These are phyloP conservation scores for Venturia effusa DNA, from an alignment of 2,329 filamentous ascomycete species.

Conservation along the genomic window DNA sequence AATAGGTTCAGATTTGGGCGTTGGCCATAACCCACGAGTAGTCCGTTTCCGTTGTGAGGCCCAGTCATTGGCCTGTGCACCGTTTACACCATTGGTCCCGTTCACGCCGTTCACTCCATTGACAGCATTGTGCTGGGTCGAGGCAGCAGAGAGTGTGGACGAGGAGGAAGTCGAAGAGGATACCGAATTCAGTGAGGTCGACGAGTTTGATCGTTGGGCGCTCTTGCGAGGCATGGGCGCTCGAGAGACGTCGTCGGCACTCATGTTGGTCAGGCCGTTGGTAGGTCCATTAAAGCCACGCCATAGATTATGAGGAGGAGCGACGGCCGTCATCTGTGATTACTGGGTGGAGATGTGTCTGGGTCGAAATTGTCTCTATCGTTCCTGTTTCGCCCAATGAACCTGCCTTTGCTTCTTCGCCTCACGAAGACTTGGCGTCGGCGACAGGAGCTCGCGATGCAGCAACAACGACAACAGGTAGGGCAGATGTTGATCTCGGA, in stretches of 20 bases:
- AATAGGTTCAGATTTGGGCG: constrained; percentile 54
- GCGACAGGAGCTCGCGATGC: background rate
- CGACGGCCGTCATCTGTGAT: constrained; percentile 49
- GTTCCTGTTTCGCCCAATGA: background rate
- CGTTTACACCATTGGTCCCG: constrained; percentile 48
- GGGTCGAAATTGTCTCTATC: background rate
- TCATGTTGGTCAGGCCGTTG: constrained; percentile 60
- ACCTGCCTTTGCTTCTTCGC: background rate
- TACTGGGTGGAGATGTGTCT: background rate
- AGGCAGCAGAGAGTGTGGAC: constrained; percentile 50
- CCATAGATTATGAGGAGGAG: constrained; percentile 54
- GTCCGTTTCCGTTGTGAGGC: constrained; percentile 34
- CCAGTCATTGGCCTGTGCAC: constrained; percentile 36
- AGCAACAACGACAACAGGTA: background rate
- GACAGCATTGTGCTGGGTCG: constrained; percentile 53
- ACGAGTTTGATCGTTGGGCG: constrained; percentile 79
- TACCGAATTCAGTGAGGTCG: constrained; percentile 62
- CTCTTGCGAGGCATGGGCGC: constrained; percentile 87
- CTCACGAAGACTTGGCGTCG: constrained; percentile 4
- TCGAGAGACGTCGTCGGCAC: constrained; percentile 71
- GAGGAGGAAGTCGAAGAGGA: constrained; percentile 57
- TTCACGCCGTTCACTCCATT: constrained; percentile 34
- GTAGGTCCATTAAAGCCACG: constrained; percentile 46
- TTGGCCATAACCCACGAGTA: constrained; percentile 50
- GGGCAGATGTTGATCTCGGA: background rate